Percentiles rank a stretch among this genome's conserved stretches.
phyloP scores from a whole-genome alignment of 1,284 basidiomycete genomes.

The Microbotryum intermedium region DNA sequence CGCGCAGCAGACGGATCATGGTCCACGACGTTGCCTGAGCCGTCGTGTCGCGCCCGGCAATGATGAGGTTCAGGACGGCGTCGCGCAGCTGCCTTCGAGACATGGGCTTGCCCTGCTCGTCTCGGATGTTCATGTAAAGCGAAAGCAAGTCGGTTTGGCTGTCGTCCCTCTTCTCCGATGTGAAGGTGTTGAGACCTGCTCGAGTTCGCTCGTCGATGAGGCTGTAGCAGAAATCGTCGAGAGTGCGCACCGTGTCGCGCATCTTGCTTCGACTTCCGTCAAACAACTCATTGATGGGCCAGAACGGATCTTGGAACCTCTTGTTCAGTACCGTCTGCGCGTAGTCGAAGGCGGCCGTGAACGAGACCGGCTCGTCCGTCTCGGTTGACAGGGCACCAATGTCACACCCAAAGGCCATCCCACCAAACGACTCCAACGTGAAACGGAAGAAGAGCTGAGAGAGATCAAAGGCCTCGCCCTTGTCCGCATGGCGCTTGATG shows the following conservation, averaged over 20 bases:
- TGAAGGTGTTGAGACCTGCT: constrained; percentile 9
- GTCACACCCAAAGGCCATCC: constrained; percentile 19
- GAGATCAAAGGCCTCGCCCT: constrained; percentile 20
- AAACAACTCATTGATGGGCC: constrained; percentile 30
- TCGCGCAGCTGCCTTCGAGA: constrained; percentile 12
- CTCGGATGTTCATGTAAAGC: constrained; percentile 20
- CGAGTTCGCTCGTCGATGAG: constrained; percentile 33
- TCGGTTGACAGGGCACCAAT: constrained; percentile 21
- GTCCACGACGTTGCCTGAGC: constrained; percentile 17
- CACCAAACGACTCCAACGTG: constrained; percentile 17
- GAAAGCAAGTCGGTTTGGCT: constrained; percentile 10
- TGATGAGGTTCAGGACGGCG: constrained; percentile 5
- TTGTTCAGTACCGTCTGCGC: constrained; percentile 35
- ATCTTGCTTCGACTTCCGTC: constrained; percentile 26
- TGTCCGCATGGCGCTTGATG: constrained; percentile 26
- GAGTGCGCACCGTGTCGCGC: constrained; percentile 24
- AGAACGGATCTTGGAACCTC: constrained; percentile 10
- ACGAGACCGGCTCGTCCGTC: constrained; percentile 33
- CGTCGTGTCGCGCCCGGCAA: constrained; percentile 22
- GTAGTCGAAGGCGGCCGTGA: constrained; percentile 37
- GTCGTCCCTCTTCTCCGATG: constrained; percentile 7
- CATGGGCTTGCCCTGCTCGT: constrained; percentile 18
- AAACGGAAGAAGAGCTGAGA: constrained; percentile 23
- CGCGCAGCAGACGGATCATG: constrained; percentile 1
- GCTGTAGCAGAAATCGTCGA: constrained; percentile 32